Conservation (phyloP, 139 green algal species). For the Zygnema circumcarinatum region DNA sequence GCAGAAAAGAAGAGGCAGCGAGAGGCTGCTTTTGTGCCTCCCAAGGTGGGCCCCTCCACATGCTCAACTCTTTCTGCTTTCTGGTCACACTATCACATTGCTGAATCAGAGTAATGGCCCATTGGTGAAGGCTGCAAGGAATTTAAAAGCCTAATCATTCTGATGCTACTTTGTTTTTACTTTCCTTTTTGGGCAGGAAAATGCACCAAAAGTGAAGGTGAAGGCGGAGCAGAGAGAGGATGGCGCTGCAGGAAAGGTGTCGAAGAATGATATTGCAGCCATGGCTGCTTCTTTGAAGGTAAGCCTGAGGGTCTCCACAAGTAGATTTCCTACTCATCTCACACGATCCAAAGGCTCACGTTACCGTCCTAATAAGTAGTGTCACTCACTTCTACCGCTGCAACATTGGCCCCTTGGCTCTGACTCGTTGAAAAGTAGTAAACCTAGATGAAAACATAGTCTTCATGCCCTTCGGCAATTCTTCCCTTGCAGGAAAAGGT, state of each 20-base stretch:
- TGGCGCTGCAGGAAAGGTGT: background rate
- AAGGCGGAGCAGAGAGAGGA: background rate
- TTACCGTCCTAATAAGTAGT: no score
- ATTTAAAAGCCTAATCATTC: background rate
- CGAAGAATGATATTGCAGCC: slow-evolving; percentile 16
- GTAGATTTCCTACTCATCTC: background rate
- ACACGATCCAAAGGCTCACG: background rate
- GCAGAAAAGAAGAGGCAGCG: slow-evolving; percentile 74
- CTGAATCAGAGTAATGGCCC: background rate
- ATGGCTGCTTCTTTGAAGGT: slow-evolving; percentile 15
- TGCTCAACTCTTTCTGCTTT: background rate
- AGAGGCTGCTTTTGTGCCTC: slow-evolving; percentile 84
- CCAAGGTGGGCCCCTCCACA: slow-evolving; percentile 54
- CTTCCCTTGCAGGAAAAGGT: background rate
- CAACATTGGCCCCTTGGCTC: no score
- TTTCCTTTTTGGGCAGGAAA: background rate
- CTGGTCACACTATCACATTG: background rate
- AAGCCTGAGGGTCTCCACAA: background rate
- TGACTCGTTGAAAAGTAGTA: no score
- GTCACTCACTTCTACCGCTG: no score
- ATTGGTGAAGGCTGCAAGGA: background rate
- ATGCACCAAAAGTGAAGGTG: background rate
- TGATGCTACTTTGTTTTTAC: background rate
- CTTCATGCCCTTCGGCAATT: no score
- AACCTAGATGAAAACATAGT: no score